phyloP scores from a whole-genome alignment of 352 stramenopile species.

The Phytophthora rubi region DNA sequence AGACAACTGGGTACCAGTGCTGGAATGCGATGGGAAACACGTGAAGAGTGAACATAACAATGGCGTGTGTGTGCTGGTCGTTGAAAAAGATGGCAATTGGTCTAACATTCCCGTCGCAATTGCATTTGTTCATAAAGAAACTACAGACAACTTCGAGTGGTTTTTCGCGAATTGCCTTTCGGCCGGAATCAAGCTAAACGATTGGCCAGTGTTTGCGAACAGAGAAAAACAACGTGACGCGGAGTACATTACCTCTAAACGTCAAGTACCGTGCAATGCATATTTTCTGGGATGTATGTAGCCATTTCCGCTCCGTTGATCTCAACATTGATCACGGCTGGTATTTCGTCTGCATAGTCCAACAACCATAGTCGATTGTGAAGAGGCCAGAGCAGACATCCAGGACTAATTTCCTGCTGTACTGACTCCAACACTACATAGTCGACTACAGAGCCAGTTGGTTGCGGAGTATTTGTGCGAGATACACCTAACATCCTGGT shows the following conservation, averaged over 20 bases:
- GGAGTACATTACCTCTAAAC: background rate
- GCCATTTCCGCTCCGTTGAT: background rate
- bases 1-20: background rate
- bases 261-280: background rate
- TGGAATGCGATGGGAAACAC: background rate
- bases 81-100: constrained; percentile 2
- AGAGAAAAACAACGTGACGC: background rate
- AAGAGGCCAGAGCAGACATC: background rate
- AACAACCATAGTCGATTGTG: background rate
- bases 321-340: background rate
- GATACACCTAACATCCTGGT: no score
- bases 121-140: background rate
- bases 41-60: background rate
- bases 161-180: background rate
- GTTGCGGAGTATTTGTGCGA: background rate
- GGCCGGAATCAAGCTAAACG: background rate
- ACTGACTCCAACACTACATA: background rate
- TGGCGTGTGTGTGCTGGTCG: background rate
- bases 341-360: background rate
- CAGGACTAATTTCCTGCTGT: background rate
- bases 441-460: background rate
- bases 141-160: constrained; percentile 1
- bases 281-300: background rate
- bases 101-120: background rate
- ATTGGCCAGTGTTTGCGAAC: background rate